A percentile compares a stretch with the other conserved stretches of the same genome.
Conservation (phyloP, 2,329 filamentous ascomycete species). For the Xylaria sp. region DNA sequence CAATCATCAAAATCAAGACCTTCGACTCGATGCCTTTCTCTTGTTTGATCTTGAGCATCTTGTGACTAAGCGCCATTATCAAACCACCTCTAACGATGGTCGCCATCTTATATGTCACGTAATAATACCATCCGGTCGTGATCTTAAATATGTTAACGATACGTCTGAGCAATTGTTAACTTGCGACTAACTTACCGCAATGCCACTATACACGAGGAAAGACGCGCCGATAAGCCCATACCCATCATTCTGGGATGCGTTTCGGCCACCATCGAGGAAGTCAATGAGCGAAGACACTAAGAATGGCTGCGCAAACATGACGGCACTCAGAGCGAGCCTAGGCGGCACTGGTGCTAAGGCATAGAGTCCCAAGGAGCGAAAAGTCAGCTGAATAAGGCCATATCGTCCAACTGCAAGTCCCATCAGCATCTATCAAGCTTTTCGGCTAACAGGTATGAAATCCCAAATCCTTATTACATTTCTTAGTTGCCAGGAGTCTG, state of each 20-base stretch:
- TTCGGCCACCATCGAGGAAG: constrained; percentile 27
- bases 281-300: constrained; percentile 35
- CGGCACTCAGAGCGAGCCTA: constrained; percentile 36
- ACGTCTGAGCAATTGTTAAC: not conserved
- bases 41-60: constrained; percentile 35
- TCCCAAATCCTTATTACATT: constrained; percentile 25
- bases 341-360: constrained; percentile 31
- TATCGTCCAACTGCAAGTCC: constrained; percentile 22
- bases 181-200: constrained; percentile 30
- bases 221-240: constrained; percentile 41
- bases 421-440: constrained; percentile 13
- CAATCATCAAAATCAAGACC: constrained; percentile 36
- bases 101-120: constrained; percentile 29
- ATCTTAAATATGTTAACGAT: constrained; percentile 27
- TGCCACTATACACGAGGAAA: constrained; percentile 38
- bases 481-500: constrained; percentile 22
- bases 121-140: constrained; percentile 39
- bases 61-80: constrained; percentile 32
- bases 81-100: constrained; percentile 35
- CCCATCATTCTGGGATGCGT: constrained; percentile 31
- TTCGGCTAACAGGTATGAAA: not conserved
- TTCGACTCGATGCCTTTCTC: constrained; percentile 33
- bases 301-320: constrained; percentile 41
- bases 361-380: constrained; percentile 32
- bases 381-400: constrained; percentile 24